Base-by-base conservation (phyloP, 1,284 basidiomycete genomes). In the Pseudozyma thailandica region DNA sequence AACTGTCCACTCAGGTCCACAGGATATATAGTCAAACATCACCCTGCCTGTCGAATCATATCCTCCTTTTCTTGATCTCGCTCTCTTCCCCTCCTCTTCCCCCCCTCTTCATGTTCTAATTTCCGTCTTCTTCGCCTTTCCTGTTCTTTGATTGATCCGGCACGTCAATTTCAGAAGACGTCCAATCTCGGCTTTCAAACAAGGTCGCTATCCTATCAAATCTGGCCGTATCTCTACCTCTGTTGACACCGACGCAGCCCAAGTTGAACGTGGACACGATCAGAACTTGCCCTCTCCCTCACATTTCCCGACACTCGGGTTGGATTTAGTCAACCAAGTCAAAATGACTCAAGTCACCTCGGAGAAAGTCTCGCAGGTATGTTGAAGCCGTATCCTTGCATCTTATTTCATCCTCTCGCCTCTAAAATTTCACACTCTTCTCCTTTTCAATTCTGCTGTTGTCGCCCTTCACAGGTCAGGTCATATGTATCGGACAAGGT, bases 401-500 rank as follows among this genome's bases (percentile, higher is more conserved):
- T 31, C 8, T 35, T 28, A 4, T 2, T 0, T 9, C 12, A 6
- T 6, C 7, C 13, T 31, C 18, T 28, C 4, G 15, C 23, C 9
- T 21, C 21, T 3, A 21, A 27, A 10, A 13, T 5, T 23, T 13
- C 9, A 20, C 18, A 20, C 20, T 10, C 28, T 4, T 33, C 18
- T 47, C 8, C 6, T 21, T 16, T 30, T 33, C 20, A 1, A 33
- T 48, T 37, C 10, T 20, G 13, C 15, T 13, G 20, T 16, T 27
- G 28, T 37, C 39, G 7, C 31, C 26, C 26, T 27, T 16, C 28
- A 33, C 55, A 66, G 64, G 26, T 61, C 26, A 61, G 57, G 53
- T 30, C 46, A 43, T 70, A 30, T 9, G 55, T 70, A 21, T 52
- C 59, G 41, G 55, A 63, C 55, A 62, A 63, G 42, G 42, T 70